Conservation (phyloP, 345 rosid genomes). For the Cardamine chenopodiifolia region DNA sequence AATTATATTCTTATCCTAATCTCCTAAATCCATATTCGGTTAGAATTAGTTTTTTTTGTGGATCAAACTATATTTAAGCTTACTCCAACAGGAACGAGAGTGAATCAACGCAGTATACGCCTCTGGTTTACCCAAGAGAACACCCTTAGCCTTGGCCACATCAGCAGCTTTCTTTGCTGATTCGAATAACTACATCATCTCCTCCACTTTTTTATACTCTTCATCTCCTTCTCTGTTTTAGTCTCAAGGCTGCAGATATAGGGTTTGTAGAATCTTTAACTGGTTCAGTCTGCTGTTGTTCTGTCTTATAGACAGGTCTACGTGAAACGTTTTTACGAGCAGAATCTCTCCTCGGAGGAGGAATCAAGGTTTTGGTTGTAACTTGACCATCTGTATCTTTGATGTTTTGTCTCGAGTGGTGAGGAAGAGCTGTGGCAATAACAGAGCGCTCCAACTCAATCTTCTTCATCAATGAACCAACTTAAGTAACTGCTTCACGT, state of each 20-base stretch:
- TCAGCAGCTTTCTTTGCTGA: not conserved
- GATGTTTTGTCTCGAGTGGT: not conserved
- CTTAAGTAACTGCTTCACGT: not conserved
- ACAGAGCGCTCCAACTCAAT: not conserved
- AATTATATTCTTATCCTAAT: too few relatives aligned
- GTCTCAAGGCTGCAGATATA: not conserved
- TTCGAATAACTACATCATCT: slow-evolving; percentile 19
- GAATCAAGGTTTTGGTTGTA: not conserved
- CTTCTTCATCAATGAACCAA: not conserved
- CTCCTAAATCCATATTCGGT: too few relatives aligned
- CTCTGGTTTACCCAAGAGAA: too few relatives aligned
- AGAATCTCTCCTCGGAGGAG: not conserved
- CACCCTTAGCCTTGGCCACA: too few relatives aligned
- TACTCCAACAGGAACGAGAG: too few relatives aligned
- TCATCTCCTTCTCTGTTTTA: not conserved
- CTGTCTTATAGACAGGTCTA: not conserved
- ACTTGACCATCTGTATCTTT: not conserved
- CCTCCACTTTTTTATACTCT: not conserved
- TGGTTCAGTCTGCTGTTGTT: not conserved
- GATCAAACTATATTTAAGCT: too few relatives aligned
- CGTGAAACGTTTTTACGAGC: not conserved
- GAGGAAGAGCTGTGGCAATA: not conserved
- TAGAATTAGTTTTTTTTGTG: too few relatives aligned
- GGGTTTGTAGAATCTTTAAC: not conserved
- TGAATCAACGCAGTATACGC: too few relatives aligned